phyloP scores from a whole-genome alignment of 805 yeast genomes.

The Ogataea siamensis region DNA sequence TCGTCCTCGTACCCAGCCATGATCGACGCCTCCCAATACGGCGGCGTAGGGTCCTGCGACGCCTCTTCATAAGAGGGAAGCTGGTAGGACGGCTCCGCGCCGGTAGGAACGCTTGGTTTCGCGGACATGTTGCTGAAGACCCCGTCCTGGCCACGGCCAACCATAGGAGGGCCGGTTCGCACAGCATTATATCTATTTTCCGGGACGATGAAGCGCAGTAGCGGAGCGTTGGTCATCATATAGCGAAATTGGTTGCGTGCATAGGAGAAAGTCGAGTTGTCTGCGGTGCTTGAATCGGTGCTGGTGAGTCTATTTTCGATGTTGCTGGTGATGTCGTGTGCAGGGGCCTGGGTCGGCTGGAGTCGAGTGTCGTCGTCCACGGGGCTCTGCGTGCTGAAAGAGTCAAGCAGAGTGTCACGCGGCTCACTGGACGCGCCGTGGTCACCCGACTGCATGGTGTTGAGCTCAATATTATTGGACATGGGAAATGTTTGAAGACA shows the following conservation, averaged over 20 bases:
- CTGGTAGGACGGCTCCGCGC: slow-evolving; percentile 52
- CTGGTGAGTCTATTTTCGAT: slow-evolving; percentile 3
- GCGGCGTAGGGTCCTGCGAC: slow-evolving; percentile 90
- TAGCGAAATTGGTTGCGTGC: slow-evolving; percentile 5
- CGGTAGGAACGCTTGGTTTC: slow-evolving; percentile 55
- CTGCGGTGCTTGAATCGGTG: not conserved
- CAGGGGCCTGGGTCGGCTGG: slow-evolving; percentile 3
- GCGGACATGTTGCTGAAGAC: slow-evolving; percentile 92
- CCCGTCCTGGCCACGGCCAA: slow-evolving; percentile 66
- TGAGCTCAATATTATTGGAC: slow-evolving; percentile 7
- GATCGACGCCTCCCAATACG: slow-evolving; percentile 92
- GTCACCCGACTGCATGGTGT: slow-evolving; percentile 2
- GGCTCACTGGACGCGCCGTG: not conserved
- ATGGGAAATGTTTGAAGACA: not conserved
- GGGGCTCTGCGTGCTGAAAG: slow-evolving; percentile 2
- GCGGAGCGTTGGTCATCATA: slow-evolving; percentile 28
- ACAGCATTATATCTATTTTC: slow-evolving; percentile 27
- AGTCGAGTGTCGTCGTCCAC: slow-evolving; percentile 8
- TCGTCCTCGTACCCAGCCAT: slow-evolving; percentile 84
- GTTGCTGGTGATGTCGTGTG: slow-evolving; percentile 6
- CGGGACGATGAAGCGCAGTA: slow-evolving; percentile 27
- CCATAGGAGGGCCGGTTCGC: slow-evolving; percentile 14
- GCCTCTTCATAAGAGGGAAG: slow-evolving; percentile 94
- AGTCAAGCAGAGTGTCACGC: slow-evolving; percentile 1
- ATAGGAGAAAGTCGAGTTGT: not conserved